Conservation (phyloP, 257 asterid species). For the Solanum sejunctum region DNA sequence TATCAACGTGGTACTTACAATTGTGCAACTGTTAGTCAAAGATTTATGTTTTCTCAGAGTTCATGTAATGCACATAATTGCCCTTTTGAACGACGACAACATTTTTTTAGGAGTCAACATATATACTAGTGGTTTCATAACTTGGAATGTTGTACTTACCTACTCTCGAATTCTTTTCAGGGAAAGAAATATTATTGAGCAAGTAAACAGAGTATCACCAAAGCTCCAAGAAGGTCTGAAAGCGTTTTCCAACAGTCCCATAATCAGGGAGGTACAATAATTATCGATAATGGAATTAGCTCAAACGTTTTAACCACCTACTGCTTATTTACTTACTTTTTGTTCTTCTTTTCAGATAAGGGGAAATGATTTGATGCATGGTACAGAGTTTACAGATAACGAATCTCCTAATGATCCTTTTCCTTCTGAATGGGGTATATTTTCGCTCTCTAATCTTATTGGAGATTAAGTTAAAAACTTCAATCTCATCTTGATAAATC, state of each 20-base stretch:
- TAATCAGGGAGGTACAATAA: slow-evolving; percentile 70
- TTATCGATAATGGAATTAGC: not conserved
- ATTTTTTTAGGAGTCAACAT: no score
- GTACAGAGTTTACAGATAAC: slow-evolving; percentile 78
- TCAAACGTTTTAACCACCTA: not conserved
- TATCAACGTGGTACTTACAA: not conserved
- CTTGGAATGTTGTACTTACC: no score
- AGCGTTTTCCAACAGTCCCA: slow-evolving; percentile 80
- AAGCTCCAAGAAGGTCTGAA: slow-evolving; percentile 70
- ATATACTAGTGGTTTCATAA: no score
- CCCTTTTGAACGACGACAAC: no score
- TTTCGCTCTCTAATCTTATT: not conserved
- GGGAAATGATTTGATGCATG: slow-evolving; percentile 80
- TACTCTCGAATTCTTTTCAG: no score
- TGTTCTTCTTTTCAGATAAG: slow-evolving; percentile 42
- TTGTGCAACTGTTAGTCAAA: not conserved
- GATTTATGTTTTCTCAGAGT: not conserved
- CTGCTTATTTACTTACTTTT: not conserved
- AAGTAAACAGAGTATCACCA: slow-evolving; percentile 66
- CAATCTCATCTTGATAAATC: not conserved
- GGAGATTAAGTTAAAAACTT: not conserved
- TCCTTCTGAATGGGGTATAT: slow-evolving; percentile 88
- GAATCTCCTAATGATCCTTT: slow-evolving; percentile 79
- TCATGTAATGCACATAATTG: not conserved
- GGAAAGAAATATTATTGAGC: slow-evolving; percentile 58